Evolutionary conservation across 2,329 filamentous ascomycete species (phyloP).

Genomic region (Cordyceps cicadae): DNA sequence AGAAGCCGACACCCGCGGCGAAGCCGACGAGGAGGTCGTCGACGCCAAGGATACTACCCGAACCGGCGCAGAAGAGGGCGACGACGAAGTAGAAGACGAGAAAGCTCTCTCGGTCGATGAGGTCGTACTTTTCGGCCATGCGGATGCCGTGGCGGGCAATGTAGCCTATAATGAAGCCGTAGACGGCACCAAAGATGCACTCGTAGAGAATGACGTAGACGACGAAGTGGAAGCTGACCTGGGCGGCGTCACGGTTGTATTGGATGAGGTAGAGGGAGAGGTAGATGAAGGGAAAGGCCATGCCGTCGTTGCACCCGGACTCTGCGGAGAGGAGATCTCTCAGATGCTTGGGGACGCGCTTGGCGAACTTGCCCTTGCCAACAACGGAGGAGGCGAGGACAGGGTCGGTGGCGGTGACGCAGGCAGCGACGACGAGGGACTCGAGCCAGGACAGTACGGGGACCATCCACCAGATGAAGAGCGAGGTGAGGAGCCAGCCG

Average conservation of each 20-base stretch:
- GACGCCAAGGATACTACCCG: conserved; percentile 80
- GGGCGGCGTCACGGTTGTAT: conserved; percentile 58
- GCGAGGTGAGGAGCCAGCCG: conserved; percentile 85
- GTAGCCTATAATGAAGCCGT: conserved; percentile 82
- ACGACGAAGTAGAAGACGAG: conserved; percentile 98
- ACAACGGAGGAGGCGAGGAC: conserved; percentile 96
- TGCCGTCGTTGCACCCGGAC: conserved; percentile 98
- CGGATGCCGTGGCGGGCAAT: conserved; percentile 85
- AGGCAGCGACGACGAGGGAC: conserved; percentile 77
- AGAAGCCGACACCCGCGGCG: conserved; percentile 93
- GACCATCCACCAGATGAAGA: conserved; percentile 91
- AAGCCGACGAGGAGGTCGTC: conserved; percentile 95
- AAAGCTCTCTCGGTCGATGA: conserved; percentile 95
- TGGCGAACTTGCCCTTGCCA: conserved; percentile 97
- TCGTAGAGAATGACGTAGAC: conserved; percentile 89
- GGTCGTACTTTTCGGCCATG: conserved; percentile 69
- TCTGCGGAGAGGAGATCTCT: conserved; percentile 91
- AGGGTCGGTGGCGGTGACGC: conserved; percentile 94
- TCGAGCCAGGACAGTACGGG: conserved; percentile 78
- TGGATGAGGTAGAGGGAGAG: conserved; percentile 82
- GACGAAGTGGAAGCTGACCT: conserved; percentile 79
- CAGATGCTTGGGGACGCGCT: conserved; percentile 93
- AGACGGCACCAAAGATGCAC: conserved; percentile 85
- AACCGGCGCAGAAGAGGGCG: conserved; percentile 89
- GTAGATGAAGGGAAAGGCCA: conserved; percentile 98